A percentile compares a stretch with the other conserved stretches of the same genome.
These are phyloP conservation scores for Pythium aquatile DNA, from an alignment of 352 stramenopile species.

Conservation along the genomic window DNA sequence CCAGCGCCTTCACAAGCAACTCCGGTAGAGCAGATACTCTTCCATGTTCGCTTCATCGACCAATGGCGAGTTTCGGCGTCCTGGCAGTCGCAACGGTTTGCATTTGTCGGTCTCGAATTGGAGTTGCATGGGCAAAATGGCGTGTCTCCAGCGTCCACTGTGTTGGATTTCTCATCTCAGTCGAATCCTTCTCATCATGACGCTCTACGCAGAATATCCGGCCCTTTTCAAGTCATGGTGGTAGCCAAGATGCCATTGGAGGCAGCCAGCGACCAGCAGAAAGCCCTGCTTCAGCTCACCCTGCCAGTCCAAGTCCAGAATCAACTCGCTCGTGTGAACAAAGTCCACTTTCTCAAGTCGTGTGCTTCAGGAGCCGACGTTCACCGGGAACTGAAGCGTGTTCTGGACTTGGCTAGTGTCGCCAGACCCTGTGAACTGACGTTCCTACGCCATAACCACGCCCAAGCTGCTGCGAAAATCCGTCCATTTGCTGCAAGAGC, in stretches of 20 bases:
- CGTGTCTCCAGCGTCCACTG: neutral
- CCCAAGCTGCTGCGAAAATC: slow-evolving; percentile 47
- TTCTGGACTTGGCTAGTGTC: slow-evolving; percentile 33
- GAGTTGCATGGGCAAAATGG: slow-evolving; percentile 7
- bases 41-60: slow-evolving; percentile 25
- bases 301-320: slow-evolving; percentile 43
- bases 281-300: slow-evolving; percentile 36
- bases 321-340: slow-evolving; percentile 47
- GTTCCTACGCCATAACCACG: slow-evolving; percentile 55
- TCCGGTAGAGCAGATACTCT: slow-evolving; percentile 19
- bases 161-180: slow-evolving; percentile 9
- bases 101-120: slow-evolving; percentile 26
- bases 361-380: slow-evolving; percentile 34
- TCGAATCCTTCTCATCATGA: slow-evolving; percentile 6
- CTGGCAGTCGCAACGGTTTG: neutral
- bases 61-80: slow-evolving; percentile 4
- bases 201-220: slow-evolving; percentile 5
- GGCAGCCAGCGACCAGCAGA: slow-evolving; percentile 18
- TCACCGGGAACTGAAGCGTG: slow-evolving; percentile 28
- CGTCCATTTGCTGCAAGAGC: slow-evolving; percentile 51
- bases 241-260: slow-evolving; percentile 21
- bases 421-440: slow-evolving; percentile 49
- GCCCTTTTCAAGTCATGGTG: slow-evolving; percentile 26
- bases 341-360: slow-evolving; percentile 33
- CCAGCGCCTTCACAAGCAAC: neutral